These are phyloP conservation scores for Talaromyces marneffei DNA, from an alignment of 2,329 filamentous ascomycete species.

Conservation along the genomic window DNA sequence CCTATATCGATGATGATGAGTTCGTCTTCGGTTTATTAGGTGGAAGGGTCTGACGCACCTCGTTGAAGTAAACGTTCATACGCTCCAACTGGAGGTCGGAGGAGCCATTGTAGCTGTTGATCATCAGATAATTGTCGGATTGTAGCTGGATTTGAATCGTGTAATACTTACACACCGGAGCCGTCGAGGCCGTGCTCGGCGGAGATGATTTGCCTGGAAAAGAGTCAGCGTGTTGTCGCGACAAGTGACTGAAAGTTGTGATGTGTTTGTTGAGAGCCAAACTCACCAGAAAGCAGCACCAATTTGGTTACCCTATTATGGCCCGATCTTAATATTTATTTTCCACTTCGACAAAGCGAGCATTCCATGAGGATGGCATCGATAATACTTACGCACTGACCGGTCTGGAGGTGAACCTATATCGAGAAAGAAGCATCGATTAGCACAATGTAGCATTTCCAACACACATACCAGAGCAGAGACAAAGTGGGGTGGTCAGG, in stretches of 20 bases:
- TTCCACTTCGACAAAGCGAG: neutral
- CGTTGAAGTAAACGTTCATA: slow-evolving; percentile 99
- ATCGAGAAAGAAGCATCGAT: slow-evolving; percentile 35
- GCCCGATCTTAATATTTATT: slow-evolving; percentile 11
- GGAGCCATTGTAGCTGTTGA: slow-evolving; percentile 81
- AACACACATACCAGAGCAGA: slow-evolving; percentile 14
- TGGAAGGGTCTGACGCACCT: slow-evolving; percentile 49
- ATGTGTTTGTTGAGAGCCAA: too few relatives aligned
- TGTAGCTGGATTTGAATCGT: slow-evolving; percentile 12
- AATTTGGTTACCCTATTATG: slow-evolving; percentile 92
- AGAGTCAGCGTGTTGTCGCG: slow-evolving; percentile 36
- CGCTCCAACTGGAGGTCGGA: slow-evolving; percentile 99
- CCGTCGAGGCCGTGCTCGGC: slow-evolving; percentile 95
- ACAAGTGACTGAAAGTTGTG: neutral
- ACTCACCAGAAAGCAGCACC: slow-evolving; percentile 96
- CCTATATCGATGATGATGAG: slow-evolving; percentile 51
- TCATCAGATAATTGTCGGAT: slow-evolving; percentile 14
- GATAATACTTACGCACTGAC: slow-evolving; percentile 79
- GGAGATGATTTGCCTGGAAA: slow-evolving; percentile 68
- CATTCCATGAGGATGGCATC: neutral
- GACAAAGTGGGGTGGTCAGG: slow-evolving; percentile 31
- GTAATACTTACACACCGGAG: slow-evolving; percentile 75
- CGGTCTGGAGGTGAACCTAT: slow-evolving; percentile 99
- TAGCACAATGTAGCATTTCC: slow-evolving; percentile 26
- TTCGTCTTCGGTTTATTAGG: slow-evolving; percentile 5